Conservation (phyloP, 345 rosid genomes). For the Gossypioides kirkii region DNA sequence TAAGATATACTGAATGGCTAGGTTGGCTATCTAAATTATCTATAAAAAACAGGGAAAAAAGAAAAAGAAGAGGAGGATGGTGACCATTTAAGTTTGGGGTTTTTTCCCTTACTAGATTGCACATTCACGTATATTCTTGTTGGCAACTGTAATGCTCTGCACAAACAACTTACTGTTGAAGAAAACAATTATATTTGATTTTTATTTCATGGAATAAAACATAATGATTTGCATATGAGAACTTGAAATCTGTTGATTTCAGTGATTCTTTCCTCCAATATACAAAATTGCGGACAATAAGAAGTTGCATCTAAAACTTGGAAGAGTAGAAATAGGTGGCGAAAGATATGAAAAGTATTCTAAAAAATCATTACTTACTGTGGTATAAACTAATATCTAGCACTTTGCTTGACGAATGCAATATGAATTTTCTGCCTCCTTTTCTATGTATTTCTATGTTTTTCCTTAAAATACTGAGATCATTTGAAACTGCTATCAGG, state of each 20-base stretch:
- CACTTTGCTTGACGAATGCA: background rate
- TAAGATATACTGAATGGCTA: background rate
- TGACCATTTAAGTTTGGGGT: background rate
- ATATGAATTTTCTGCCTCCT: background rate
- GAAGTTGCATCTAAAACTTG: background rate
- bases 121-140: background rate
- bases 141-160: background rate
- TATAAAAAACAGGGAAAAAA: no score
- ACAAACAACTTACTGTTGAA: background rate
- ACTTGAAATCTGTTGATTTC: background rate
- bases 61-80: background rate
- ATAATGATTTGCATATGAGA: background rate
- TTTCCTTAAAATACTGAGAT: conserved; percentile 15
- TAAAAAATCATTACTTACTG: background rate
- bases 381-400: background rate
- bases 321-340: background rate
- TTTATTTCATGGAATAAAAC: background rate
- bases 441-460: background rate
- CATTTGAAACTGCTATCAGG: conserved; percentile 36
- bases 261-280: background rate
- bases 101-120: background rate
- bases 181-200: background rate
- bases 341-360: background rate
- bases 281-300: background rate
- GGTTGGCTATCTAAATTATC: background rate